Percentiles rank a stretch among this genome's conserved stretches.
Evolutionary conservation across 2,329 filamentous ascomycete species (phyloP).

Genomic region (Calycina herbarum): DNA sequence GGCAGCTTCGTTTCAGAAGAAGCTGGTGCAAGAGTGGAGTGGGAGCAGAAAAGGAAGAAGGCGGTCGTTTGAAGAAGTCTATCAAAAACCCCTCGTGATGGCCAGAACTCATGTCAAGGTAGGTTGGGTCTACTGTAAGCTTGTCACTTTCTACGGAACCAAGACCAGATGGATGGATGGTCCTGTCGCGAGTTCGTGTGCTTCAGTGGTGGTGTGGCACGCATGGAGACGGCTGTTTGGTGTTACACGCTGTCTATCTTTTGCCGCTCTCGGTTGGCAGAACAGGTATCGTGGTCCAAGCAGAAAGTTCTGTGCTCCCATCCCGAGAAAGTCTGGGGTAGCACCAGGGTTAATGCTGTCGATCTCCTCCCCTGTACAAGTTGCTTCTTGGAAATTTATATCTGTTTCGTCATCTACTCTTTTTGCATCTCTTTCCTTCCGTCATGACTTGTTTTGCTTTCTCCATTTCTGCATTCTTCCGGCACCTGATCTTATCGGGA

Average conservation of each 20-base stretch:
- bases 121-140: neutral
- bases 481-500: no score
- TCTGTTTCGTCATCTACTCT: neutral
- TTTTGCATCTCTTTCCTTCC: neutral
- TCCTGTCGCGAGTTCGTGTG: neutral
- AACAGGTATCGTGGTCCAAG: neutral
- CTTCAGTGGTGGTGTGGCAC: neutral
- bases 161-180: neutral
- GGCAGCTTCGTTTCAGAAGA: neutral
- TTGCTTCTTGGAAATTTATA: neutral
- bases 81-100: neutral
- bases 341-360: neutral
- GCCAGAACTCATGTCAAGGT: neutral
- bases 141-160: neutral
- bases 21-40: neutral
- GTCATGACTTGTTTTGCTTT: no score
- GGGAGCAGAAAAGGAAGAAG: neutral
- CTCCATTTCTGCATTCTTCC: no score
- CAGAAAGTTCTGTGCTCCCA: neutral
- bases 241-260: neutral
- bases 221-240: neutral
- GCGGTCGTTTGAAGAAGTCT: neutral
- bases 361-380: neutral
- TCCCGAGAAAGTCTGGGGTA: slow-evolving; percentile 3
- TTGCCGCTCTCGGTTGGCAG: neutral